Percentiles rank a stretch among this genome's conserved stretches.
These are phyloP conservation scores for Venturia pyrina DNA, from an alignment of 2,329 filamentous ascomycete genomes.

Conservation along the genomic window DNA sequence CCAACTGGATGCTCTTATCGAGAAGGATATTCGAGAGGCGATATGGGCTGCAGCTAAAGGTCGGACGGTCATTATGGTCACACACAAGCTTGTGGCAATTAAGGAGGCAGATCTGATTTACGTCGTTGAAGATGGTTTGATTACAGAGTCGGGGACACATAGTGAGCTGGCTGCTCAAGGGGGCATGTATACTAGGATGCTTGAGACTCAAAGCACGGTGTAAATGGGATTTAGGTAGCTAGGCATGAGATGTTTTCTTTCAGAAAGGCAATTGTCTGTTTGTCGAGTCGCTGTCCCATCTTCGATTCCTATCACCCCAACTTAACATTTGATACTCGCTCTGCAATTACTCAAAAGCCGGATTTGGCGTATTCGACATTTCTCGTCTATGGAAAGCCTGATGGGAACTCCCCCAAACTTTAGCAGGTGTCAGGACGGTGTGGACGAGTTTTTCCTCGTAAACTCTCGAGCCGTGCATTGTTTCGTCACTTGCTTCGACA, in stretches of 20 bases:
- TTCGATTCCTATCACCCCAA: no score
- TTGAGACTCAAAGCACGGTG: background rate
- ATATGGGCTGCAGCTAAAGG: constrained; percentile 45
- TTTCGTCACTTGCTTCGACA: background rate
- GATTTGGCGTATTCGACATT: no score
- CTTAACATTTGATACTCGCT: no score
- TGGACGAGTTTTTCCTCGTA: no score
- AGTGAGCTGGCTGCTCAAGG: constrained; percentile 14
- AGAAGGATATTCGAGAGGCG: constrained; percentile 31
- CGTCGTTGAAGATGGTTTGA: constrained; percentile 19
- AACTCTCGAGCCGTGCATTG: background rate
- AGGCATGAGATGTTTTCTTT: no score
- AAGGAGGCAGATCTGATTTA: constrained; percentile 19
- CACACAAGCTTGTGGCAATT: constrained; percentile 21
- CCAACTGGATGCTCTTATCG: constrained; percentile 35
- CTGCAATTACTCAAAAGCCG: no score
- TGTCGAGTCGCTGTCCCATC: no score
- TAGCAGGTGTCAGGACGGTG: no score
- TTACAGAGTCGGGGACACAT: constrained; percentile 19
- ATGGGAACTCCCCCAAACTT: no score
- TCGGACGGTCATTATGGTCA: constrained; percentile 30
- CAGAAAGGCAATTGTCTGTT: background rate
- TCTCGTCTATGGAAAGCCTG: no score
- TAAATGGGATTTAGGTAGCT: no score
- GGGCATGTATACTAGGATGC: constrained; percentile 50